Conservation (phyloP, 768 basidiomycete species). For the Steccherinum ochraceum region DNA sequence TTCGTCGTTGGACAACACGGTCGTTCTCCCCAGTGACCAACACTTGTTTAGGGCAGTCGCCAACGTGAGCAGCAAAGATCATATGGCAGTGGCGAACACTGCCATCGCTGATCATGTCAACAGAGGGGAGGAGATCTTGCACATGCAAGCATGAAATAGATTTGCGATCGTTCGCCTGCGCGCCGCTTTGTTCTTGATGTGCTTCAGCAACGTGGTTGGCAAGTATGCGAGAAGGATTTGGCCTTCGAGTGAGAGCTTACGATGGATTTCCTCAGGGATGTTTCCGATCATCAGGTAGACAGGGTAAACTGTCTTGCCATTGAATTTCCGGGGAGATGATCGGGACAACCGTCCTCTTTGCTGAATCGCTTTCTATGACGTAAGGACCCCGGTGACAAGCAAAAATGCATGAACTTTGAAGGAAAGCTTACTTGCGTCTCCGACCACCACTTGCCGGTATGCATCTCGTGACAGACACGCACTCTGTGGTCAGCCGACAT, state of each 20-base stretch:
- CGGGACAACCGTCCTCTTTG: too few relatives aligned
- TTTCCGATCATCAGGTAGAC: constrained; percentile 1
- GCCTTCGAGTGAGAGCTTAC: background rate
- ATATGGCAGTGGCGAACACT: constrained; percentile 15
- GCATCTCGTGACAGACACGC: constrained; percentile 39
- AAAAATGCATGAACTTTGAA: too few relatives aligned
- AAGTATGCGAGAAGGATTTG: background rate
- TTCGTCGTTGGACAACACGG: too few relatives aligned
- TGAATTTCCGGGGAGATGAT: constrained; percentile 16
- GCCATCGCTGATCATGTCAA: constrained; percentile 17
- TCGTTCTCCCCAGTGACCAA: constrained; percentile 16
- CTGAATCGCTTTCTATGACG: too few relatives aligned
- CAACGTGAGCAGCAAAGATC: constrained; percentile 14
- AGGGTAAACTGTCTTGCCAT: background rate
- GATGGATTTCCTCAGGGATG: constrained; percentile 1
- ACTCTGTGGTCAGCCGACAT: too few relatives aligned
- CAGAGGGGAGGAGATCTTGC: too few relatives aligned
- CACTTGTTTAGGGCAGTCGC: constrained; percentile 22
- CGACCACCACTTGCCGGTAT: constrained; percentile 51
- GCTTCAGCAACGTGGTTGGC: background rate
- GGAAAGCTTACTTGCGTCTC: constrained; percentile 30
- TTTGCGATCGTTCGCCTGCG: background rate
- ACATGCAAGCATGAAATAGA: background rate
- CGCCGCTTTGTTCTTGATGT: background rate
- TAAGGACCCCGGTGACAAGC: too few relatives aligned